Evolutionary conservation across 176 grass and related monocot species (phyloP).

Genomic region (Musa schizocarpa): DNA sequence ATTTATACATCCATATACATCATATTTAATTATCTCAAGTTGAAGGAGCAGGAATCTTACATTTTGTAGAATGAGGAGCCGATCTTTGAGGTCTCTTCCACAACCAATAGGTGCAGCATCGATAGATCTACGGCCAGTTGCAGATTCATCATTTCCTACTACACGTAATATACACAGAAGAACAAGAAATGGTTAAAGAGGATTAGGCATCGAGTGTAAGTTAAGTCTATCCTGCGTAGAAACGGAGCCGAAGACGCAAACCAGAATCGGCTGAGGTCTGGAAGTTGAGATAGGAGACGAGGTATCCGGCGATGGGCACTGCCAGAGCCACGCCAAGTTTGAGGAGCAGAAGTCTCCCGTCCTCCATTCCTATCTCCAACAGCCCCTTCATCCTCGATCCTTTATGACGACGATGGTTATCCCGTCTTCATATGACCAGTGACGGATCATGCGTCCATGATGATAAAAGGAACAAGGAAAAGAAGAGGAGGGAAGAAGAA

Average conservation of each 20-base stretch:
- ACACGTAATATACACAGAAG: background rate
- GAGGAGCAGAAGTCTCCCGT: background rate
- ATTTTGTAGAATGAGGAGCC: conserved; percentile 1
- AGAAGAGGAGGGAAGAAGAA: no score
- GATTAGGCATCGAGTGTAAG: background rate
- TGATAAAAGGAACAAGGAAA: no score
- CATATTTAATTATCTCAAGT: background rate
- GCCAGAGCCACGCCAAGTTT: conserved; percentile 3
- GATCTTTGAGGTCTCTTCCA: background rate
- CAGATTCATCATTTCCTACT: background rate
- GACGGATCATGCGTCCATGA: background rate
- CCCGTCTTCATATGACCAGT: background rate
- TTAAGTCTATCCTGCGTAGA: background rate
- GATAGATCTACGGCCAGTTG: background rate
- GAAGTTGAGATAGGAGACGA: background rate
- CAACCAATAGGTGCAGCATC: background rate
- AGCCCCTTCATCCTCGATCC: background rate
- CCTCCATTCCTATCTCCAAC: background rate
- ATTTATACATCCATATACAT: background rate
- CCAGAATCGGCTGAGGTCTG: background rate
- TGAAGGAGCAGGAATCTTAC: background rate
- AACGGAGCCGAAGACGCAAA: background rate
- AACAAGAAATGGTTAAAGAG: background rate
- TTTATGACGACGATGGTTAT: background rate
- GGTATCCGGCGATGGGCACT: conserved; percentile 9